Percentiles rank a stretch among this genome's conserved stretches.
Evolutionary conservation across 2,329 filamentous ascomycete genomes (phyloP).

Genomic region (Delphinella strobiligena): DNA sequence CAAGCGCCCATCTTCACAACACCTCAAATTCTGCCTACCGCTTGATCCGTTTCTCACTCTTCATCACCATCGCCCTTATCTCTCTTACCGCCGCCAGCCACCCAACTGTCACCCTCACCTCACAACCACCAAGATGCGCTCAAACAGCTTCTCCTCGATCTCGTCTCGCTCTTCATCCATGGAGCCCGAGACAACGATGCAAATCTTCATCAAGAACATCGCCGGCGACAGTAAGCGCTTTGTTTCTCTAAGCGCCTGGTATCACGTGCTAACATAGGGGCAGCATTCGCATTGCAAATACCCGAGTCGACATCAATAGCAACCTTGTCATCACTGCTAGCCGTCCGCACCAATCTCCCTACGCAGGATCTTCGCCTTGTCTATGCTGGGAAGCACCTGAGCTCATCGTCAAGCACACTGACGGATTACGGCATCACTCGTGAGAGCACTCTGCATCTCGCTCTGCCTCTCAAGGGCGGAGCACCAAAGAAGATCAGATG

Average conservation of each 20-base stretch:
- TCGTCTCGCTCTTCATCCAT: conserved; percentile 23
- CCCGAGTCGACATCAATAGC: conserved; percentile 41
- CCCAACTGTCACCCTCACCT: conserved; percentile 13
- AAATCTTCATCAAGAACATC: conserved; percentile 50
- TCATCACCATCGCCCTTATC: conserved; percentile 24
- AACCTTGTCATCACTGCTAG: conserved; percentile 45
- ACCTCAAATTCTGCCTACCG: background rate
- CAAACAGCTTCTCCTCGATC: conserved; percentile 26
- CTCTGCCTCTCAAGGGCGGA: conserved; percentile 44
- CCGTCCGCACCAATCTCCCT: conserved; percentile 43
- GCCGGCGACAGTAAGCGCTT: conserved; percentile 42
- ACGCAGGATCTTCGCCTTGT: conserved; percentile 42
- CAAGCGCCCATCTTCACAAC: too few species aligned
- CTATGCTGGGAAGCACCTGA: conserved; percentile 46
- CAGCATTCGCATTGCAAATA: conserved; percentile 46
- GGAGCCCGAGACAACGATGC: conserved; percentile 41
- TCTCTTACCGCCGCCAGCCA: conserved; percentile 22
- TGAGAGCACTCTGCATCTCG: conserved; percentile 42
- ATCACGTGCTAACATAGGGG: conserved; percentile 12
- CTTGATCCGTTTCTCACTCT: conserved; percentile 9
- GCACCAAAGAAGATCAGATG: conserved; percentile 72
- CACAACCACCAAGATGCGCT: conserved; percentile 23
- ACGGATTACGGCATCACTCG: conserved; percentile 35
- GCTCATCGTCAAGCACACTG: conserved; percentile 29
- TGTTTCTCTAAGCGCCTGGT: conserved; percentile 8